These are phyloP conservation scores for Wickerhamiella siamensis DNA, from an alignment of 805 yeast species.

Conservation along the genomic window DNA sequence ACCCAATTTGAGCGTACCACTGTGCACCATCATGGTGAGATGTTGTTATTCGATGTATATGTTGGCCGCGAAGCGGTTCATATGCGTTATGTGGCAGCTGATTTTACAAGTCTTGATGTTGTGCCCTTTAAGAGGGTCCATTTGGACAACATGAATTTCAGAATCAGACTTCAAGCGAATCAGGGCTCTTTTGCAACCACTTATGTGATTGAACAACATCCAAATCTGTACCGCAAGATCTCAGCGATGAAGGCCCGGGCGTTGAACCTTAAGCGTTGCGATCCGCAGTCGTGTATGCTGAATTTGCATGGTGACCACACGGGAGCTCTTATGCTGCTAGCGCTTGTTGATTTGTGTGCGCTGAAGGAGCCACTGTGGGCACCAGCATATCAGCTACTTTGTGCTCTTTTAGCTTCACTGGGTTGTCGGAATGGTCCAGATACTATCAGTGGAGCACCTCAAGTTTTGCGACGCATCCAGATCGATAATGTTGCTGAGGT, in stretches of 20 bases:
- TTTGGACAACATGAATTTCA: neutral
- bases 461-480: neutral
- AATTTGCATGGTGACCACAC: neutral
- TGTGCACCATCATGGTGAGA: neutral
- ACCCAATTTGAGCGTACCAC: neutral
- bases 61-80: slow-evolving; percentile 4
- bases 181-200: neutral
- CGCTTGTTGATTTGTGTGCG: slow-evolving; percentile 1
- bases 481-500: neutral
- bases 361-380: neutral
- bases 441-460: neutral
- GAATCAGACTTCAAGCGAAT: neutral
- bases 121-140: neutral
- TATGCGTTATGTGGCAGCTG: neutral
- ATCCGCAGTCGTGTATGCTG: neutral
- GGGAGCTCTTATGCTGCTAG: neutral
- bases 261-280: neutral
- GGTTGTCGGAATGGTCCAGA: neutral
- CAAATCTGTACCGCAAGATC: slow-evolving; percentile 1
- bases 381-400: neutral
- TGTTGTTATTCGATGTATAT: neutral
- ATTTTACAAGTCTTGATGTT: neutral
- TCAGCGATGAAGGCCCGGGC: neutral
- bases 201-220: neutral
- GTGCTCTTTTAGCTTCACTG: neutral